Evolutionary conservation across 257 asterid species (phyloP), one percentile per base, ranked within the genome.

Genomic region (Solanum chmielewskii): DNA sequence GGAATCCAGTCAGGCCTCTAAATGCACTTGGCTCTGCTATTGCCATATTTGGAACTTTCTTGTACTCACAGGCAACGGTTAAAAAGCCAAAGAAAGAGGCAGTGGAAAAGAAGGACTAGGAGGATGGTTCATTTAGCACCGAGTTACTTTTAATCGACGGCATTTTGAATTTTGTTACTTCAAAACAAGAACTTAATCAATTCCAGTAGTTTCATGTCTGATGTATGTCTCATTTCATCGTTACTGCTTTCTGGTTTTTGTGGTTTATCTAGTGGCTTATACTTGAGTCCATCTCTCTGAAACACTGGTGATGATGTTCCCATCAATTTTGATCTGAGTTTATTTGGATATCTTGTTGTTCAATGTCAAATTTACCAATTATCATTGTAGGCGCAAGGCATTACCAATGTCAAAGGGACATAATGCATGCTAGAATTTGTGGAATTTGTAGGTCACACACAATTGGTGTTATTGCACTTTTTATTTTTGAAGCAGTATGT

Each of bases 21-120:
- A 95, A 95, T 88, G 98, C 95, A 23, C 95, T 95, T 21, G 98
- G 98, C 64, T 95, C 98, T 14, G 98, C 98, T 44, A 92, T 95
- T 59, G 98, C 98, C 1, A 92, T 95, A 44, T 92, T 95, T 3
- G 98, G 98, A 27, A 95, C 98, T 27, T 95, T 95, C 94, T 88
- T 95, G 93, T 96, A 96, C 88, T 93, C 98, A 1, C 99, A 96
- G 93, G 97, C 96, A 1, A 93, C 98, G 0, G 95, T 92, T 59
- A 96, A 96, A 85, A 96, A 95, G 87, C 92, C 93, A 11, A 93
- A 93, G 93, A 85, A 90, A 68, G 93, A 83, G 87, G 93, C 60
- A 82, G 92, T 83, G 83, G 95, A 92, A 75, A 91, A 93, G 92
- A 86, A 93, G 93, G 85, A 92, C 20, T 92, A 94, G 91, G 70